A percentile compares a stretch with the other conserved stretches of the same genome.
Conservation (phyloP, 306 rosid genomes). For the Quercus dentata region DNA sequence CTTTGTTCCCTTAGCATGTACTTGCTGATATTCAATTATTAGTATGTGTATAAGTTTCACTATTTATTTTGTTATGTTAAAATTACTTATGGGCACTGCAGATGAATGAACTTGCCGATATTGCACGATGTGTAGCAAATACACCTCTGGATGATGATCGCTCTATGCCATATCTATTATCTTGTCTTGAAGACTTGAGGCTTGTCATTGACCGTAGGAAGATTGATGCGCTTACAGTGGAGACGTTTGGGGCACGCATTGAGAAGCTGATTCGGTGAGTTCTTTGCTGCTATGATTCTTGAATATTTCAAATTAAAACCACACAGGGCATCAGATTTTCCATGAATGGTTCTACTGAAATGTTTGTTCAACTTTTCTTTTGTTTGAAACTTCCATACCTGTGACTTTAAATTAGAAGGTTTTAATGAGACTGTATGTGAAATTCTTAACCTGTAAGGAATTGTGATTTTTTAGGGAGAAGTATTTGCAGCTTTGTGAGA, state of each 20-base stretch:
- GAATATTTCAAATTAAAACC: neutral
- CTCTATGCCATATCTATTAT: constrained; percentile 57
- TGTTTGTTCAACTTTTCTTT: neutral
- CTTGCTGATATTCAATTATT: neutral
- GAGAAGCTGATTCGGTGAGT: constrained; percentile 90
- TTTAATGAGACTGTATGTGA: neutral
- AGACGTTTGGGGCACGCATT: constrained; percentile 89
- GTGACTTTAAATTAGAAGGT: neutral
- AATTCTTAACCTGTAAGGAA: constrained; percentile 2
- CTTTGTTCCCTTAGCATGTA: constrained; percentile 2
- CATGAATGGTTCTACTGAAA: neutral
- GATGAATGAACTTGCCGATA: constrained; percentile 96
- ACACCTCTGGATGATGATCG: constrained; percentile 79
- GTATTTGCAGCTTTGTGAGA: constrained; percentile 93
- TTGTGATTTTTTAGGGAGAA: constrained; percentile 72
- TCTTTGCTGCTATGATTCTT: constrained; percentile 17
- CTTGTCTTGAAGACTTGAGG: constrained; percentile 92
- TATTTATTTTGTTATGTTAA: constrained; percentile 10
- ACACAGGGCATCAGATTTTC: neutral
- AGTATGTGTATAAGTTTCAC: neutral
- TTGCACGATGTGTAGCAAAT: constrained; percentile 88
- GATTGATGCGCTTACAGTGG: constrained; percentile 82
- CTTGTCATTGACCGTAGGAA: constrained; percentile 77
- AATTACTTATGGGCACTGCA: constrained; percentile 36
- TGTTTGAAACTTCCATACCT: neutral